A percentile compares a stretch with the other conserved stretches of the same genome.
Conservation (phyloP, 495 filamentous ascomycete species). For the Achaetomiella virescens region DNA sequence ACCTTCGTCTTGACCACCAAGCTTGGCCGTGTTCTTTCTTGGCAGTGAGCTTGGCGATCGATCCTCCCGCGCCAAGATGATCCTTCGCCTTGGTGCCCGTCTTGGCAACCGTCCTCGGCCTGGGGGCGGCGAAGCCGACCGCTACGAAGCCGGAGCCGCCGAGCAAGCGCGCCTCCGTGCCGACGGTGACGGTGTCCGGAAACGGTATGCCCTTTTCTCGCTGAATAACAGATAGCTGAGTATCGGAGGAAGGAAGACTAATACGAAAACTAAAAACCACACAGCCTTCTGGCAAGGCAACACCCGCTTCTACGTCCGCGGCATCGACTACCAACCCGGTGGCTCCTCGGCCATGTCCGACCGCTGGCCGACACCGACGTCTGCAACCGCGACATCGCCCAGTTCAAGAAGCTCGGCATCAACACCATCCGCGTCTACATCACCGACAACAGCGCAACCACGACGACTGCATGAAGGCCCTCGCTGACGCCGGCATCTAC, state of each 20-base stretch:
- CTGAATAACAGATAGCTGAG: neutral
- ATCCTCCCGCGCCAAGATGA: conserved; percentile 14
- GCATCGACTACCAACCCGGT: conserved; percentile 93
- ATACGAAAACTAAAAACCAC: conserved; percentile 6
- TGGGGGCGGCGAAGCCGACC: conserved; percentile 53
- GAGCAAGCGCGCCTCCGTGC: conserved; percentile 38
- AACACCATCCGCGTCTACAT: conserved; percentile 94
- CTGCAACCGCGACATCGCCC: conserved; percentile 77
- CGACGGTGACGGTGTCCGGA: conserved; percentile 41
- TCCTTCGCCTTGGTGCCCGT: conserved; percentile 37
- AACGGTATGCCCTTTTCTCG: conserved; percentile 38
- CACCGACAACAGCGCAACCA: conserved; percentile 82
- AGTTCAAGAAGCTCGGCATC: conserved; percentile 80
- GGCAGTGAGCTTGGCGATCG: conserved; percentile 2
- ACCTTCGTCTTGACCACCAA: neutral
- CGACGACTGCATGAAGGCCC: conserved; percentile 73
- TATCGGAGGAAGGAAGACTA: conserved; percentile 9
- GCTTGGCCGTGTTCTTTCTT: neutral
- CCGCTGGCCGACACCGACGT: conserved; percentile 60
- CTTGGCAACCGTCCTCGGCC: conserved; percentile 47
- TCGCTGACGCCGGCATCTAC: conserved; percentile 86
- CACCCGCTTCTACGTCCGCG: conserved; percentile 85
- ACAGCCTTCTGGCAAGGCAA: conserved; percentile 81
- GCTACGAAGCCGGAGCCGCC: conserved; percentile 52
- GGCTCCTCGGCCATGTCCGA: conserved; percentile 73